Base-by-base conservation (phyloP, 257 asterid species). In the Galeopsis tetrahit region DNA sequence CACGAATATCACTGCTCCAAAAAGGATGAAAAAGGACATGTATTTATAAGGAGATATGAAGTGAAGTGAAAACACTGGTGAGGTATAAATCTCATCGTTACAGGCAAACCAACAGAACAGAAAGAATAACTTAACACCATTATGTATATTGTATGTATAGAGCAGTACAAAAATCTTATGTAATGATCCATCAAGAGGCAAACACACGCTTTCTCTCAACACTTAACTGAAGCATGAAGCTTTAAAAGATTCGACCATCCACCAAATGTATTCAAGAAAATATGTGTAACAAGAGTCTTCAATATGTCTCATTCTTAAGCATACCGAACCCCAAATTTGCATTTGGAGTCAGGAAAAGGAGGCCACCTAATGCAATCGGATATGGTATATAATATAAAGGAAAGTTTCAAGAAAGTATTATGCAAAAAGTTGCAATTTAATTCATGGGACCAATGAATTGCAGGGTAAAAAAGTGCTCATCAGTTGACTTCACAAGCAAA, bases 1-100 rank as follows among this genome's bases (percentile, higher is more conserved):
- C 99, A 66, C 99, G 90, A 68, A 95, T 95, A 80, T 95, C 99
- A 80, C 99, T 95, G 90, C 75, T 80, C 73, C 72, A 63, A 59
- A 61, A 72, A 63, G 21, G 71, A 71, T 49, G 48, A 62, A 43
- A 63, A 56, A 60, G 59, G 2, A 14, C 6, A 7, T 40, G 17
- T n/a, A 10, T 72, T 39, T 32, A 13, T 42, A 43, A n/a, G 66
- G 14, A 10, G 69, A 38, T 62, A 32, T 56, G 35, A 70, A 69
- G 72, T 44, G 75, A 75, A 55, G 61, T n/a, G 56, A 49, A 52
- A 48, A 72, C 55, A 17, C 40, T 34, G 63, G 72, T 44, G 63
- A 28, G 51, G 53, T 33, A 39, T 52, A 68, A 55, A 58, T 63
- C 48, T 32, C 53, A 63, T 13, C 43, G 34, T 36, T 55, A 43